Percentiles rank a stretch among this genome's conserved stretches.
Evolutionary conservation across 2,329 filamentous ascomycete genomes (phyloP).

Genomic region (Fusarium newnesense): DNA sequence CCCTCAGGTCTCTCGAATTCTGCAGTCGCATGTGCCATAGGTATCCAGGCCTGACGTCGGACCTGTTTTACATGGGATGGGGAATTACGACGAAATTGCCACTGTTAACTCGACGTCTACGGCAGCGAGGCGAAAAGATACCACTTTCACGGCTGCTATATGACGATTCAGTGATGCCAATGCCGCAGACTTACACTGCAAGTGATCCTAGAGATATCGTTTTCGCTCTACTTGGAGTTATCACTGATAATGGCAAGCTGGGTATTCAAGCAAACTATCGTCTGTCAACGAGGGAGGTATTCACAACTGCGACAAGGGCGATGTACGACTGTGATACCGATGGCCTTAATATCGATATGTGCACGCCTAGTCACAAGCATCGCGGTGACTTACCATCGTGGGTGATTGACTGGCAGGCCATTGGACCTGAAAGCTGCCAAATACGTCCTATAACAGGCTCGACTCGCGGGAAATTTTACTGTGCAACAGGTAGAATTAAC

Average conservation of each 20-base stretch:
- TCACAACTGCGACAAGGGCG: neutral
- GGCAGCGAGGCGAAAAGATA: neutral
- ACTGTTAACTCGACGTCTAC: neutral
- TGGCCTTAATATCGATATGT: neutral
- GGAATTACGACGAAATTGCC: neutral
- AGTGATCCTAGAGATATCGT: constrained; percentile 34
- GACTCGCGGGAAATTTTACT: too few relatives aligned
- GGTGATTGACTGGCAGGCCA: constrained; percentile 9
- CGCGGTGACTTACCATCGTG: neutral
- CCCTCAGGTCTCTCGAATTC: neutral
- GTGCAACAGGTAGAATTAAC: neutral
- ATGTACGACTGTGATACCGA: neutral
- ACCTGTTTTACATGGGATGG: accelerated
- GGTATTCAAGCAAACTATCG: neutral
- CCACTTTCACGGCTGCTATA: neutral
- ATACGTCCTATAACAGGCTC: too few relatives aligned
- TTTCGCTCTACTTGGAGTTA: constrained; percentile 29
- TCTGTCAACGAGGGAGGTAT: neutral
- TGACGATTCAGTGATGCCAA: accelerated
- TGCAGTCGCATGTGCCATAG: neutral
- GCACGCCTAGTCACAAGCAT: neutral
- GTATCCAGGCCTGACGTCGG: too few relatives aligned
- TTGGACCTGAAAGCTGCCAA: neutral
- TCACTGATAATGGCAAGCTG: neutral
- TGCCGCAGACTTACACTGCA: neutral